These are phyloP conservation scores for Mariannaea sp. DNA, from an alignment of 2,329 filamentous ascomycete species.

Conservation along the genomic window DNA sequence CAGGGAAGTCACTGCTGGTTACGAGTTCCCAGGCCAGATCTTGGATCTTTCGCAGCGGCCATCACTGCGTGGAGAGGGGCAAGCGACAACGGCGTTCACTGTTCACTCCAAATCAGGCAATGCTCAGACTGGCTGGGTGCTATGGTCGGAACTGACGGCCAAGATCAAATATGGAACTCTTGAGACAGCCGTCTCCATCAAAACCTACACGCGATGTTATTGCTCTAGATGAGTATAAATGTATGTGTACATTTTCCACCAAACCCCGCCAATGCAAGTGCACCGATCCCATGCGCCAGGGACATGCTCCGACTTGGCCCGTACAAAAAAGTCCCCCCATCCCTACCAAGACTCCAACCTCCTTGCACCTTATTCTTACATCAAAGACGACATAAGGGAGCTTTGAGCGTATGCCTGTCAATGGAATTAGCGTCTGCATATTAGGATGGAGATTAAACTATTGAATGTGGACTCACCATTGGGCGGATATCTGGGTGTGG, in stretches of 20 bases:
- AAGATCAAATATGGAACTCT: slow-evolving; percentile 52
- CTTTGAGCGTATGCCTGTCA: slow-evolving; percentile 79
- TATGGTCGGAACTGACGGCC: slow-evolving; percentile 56
- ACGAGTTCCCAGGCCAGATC: slow-evolving; percentile 65
- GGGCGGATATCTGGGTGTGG: slow-evolving; percentile 94
- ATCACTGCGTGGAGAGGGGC: slow-evolving; percentile 67
- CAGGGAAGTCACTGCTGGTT: slow-evolving; percentile 64
- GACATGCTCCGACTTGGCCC: slow-evolving; percentile 27
- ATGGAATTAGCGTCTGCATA: slow-evolving; percentile 33
- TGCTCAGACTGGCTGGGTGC: slow-evolving; percentile 68
- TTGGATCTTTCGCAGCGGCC: slow-evolving; percentile 65
- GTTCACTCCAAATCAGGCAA: slow-evolving; percentile 59
- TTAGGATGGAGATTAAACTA: not conserved
- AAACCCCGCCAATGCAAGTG: slow-evolving; percentile 31
- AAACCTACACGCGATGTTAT: slow-evolving; percentile 25
- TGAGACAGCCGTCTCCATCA: slow-evolving; percentile 35
- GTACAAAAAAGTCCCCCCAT: slow-evolving; percentile 8
- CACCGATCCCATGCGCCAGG: slow-evolving; percentile 37
- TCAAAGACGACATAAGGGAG: slow-evolving; percentile 77
- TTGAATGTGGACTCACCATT: slow-evolving; percentile 64
- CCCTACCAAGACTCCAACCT: slow-evolving; percentile 23
- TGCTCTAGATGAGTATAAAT: slow-evolving; percentile 37
- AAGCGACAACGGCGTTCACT: slow-evolving; percentile 48
- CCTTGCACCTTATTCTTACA: slow-evolving; percentile 53
- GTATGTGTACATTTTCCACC: slow-evolving; percentile 37